Conservation (phyloP, 139 green algal genomes). For the Chlamydomonas sphaeroides region DNA sequence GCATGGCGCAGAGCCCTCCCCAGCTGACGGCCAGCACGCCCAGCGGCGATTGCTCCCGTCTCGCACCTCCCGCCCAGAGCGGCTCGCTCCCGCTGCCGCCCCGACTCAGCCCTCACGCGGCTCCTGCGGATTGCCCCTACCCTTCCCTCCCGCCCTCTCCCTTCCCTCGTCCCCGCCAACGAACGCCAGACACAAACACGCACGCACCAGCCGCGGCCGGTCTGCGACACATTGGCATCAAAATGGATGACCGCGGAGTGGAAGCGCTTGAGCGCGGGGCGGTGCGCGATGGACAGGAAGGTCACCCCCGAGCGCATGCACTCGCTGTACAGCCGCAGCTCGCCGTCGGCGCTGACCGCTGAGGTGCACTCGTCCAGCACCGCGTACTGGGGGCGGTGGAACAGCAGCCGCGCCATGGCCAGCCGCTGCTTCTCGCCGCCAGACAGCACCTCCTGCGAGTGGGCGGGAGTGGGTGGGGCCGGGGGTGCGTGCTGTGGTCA, state of each 20-base stretch:
- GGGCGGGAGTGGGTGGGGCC: neutral
- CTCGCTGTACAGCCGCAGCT: constrained; percentile 58
- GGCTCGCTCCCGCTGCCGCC: too few species aligned
- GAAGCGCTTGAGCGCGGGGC: constrained; percentile 69
- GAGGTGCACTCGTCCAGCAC: constrained; percentile 94
- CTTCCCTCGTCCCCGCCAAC: neutral
- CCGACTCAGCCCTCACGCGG: too few species aligned
- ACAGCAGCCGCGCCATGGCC: constrained; percentile 91
- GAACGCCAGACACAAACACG: neutral
- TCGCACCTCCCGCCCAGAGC: too few species aligned
- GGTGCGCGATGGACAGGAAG: constrained; percentile 91
- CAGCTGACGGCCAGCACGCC: neutral
- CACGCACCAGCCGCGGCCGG: constrained; percentile 40
- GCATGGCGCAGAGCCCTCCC: neutral
- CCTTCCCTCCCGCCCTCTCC: too few species aligned
- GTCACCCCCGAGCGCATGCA: constrained; percentile 82
- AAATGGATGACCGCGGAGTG: constrained; percentile 67
- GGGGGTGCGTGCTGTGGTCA: too few species aligned
- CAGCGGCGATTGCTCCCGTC: neutral
- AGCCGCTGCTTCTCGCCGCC: constrained; percentile 94
- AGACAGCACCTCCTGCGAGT: constrained; percentile 77
- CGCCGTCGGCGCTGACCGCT: constrained; percentile 69
- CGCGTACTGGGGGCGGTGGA: constrained; percentile 80
- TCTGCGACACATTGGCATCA: constrained; percentile 57
- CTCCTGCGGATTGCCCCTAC: too few species aligned